Base-by-base conservation (phyloP, 139 green algal genomes). In the Astrephomene gubernaculifera region DNA sequence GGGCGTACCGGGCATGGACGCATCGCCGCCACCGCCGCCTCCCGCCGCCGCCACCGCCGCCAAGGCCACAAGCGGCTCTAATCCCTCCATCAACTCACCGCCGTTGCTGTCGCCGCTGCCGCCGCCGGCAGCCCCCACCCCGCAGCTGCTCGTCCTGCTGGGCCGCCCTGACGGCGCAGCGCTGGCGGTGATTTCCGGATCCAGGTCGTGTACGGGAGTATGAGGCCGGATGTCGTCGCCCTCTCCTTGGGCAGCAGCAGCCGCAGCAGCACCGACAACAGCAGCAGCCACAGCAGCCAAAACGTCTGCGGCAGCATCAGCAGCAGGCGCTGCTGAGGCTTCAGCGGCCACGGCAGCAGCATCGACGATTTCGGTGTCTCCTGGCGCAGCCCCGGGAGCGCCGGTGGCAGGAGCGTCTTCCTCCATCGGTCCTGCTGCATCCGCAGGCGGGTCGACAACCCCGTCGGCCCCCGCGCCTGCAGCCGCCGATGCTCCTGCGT, bases 1-100 rank as follows among this genome's bases (percentile, higher is more conserved):
- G 41, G 63, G 54, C 39, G 44, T 75, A 29, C 73, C 67, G 0
- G 41, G 83, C 82, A 54, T 54, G 19, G 60, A 53, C 27, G 75
- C 60, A 2, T 54, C 74, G 35, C 22, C 54, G 74, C n/a, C n/a
- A 19, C 39, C 1, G 25, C 45, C 41, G 53, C 71, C n/a, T 63
- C 29, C 36, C 60, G 41, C 41, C 60, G n/a, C 61, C 61, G 41
- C 29, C 54, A 41, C 74, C 54, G 74, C 36, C 39, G 36, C 22
- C 39, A 53, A 38, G 17, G 36, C 73, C 36, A 36, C 22, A 25
- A 57, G 52, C 38, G 35, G 25, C 73, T 70, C 73, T 36, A 81
- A 1, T 4, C 73, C 73, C 53, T 57, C 57, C 74, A 82, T 82
- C 25, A 49, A 38, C 53, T 82, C 74, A 2, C 21, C 54, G 17